Percentiles rank a stretch among this genome's conserved stretches.
Evolutionary conservation across 116 monocot species (phyloP).

Genomic region (Zostera marina): DNA sequence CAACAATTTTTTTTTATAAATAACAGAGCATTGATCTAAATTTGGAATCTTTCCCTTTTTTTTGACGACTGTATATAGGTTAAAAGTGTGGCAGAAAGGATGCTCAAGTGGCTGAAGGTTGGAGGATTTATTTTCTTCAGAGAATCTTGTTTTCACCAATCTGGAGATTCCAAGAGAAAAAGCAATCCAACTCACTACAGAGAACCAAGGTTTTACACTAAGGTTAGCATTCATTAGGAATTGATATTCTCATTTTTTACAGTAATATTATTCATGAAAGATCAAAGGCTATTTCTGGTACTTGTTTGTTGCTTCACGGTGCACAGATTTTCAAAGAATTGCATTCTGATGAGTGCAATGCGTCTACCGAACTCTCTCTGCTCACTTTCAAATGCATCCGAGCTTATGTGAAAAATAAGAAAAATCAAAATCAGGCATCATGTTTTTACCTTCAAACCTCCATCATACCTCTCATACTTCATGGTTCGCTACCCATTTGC

Average conservation of each 20-base stretch:
- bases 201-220: conserved; percentile 92
- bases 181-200: conserved; percentile 90
- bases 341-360: conserved; percentile 26
- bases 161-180: conserved; percentile 93
- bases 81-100: conserved; percentile 50
- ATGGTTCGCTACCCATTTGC: not conserved
- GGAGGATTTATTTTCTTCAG: conserved; percentile 93
- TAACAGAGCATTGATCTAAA: not conserved
- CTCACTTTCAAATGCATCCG: conserved; percentile 88
- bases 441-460: not conserved
- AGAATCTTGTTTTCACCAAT: conserved; percentile 99
- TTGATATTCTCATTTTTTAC: not conserved
- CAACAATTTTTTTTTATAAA: no score
- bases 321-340: conserved; percentile 69
- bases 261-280: not conserved
- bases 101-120: conserved; percentile 88
- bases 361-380: conserved; percentile 62
- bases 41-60: not conserved
- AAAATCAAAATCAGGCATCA: conserved; percentile 89
- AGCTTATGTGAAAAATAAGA: conserved; percentile 96
- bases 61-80: conserved; percentile 28
- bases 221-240: conserved; percentile 28
- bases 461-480: not conserved
- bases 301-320: not conserved
- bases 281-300: not conserved